A percentile compares a stretch with the other conserved stretches of the same genome.
Evolutionary conservation across 306 rosid species (phyloP).

Genomic region (Cicer cuneatum): DNA sequence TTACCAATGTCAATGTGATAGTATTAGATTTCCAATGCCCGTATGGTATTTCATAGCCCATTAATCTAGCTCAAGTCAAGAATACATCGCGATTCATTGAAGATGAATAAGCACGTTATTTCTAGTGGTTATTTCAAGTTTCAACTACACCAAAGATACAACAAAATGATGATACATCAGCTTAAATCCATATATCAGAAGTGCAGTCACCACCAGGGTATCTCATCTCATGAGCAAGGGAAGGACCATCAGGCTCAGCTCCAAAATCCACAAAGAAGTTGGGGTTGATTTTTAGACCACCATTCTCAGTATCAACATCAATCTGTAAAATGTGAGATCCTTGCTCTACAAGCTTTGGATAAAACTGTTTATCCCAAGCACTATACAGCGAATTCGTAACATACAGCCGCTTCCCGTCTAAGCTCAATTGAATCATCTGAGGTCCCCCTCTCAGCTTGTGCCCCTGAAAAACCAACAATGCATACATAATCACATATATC

Average conservation of each 20-base stretch:
- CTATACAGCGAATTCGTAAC: slow-evolving; percentile 90
- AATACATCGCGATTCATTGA: background rate
- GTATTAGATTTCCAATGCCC: too few relatives aligned
- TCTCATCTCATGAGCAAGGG: slow-evolving; percentile 97
- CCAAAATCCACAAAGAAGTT: slow-evolving; percentile 91
- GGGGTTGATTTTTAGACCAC: slow-evolving; percentile 75
- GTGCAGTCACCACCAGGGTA: slow-evolving; percentile 99
- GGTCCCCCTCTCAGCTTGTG: slow-evolving; percentile 83
- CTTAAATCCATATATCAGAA: slow-evolving; percentile 84
- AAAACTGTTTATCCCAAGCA: slow-evolving; percentile 86
- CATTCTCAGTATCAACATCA: slow-evolving; percentile 76
- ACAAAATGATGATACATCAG: background rate
- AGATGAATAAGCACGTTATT: slow-evolving; percentile 12
- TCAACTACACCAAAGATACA: slow-evolving; percentile 4
- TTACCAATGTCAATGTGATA: too few relatives aligned
- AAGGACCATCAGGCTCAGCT: slow-evolving; percentile 88
- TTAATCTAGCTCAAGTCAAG: too few relatives aligned
- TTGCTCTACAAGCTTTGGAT: slow-evolving; percentile 71
- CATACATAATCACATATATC: background rate
- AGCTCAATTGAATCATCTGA: slow-evolving; percentile 90
- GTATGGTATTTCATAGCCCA: too few relatives aligned
- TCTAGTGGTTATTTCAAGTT: background rate
- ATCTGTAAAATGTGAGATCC: slow-evolving; percentile 92
- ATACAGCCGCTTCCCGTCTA: slow-evolving; percentile 89
- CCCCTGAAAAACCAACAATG: slow-evolving; percentile 57